phyloP scores from a whole-genome alignment of 2,329 filamentous ascomycete genomes.

The Botrytis byssoidea region DNA sequence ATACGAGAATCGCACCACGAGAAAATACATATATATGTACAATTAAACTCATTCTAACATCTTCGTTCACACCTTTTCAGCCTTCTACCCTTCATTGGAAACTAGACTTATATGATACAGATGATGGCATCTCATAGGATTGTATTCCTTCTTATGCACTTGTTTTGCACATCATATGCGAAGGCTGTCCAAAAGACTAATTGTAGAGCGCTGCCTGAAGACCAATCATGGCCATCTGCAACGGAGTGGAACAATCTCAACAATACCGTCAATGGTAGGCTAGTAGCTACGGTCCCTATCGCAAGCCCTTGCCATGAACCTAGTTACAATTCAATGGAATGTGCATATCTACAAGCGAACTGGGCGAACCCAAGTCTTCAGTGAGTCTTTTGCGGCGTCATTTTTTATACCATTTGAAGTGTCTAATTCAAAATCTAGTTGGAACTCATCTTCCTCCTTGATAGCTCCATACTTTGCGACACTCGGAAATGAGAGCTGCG shows the following conservation, averaged over 20 bases:
- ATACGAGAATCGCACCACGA: not conserved
- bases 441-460: conserved; percentile 10
- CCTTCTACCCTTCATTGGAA: not conserved
- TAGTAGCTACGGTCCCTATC: conserved; percentile 26
- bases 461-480: conserved; percentile 43
- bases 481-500: conserved; percentile 36
- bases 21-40: not conserved
- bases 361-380: conserved; percentile 23
- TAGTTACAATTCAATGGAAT: conserved; percentile 21
- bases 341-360: conserved; percentile 20
- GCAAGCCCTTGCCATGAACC: conserved; percentile 25
- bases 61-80: not conserved
- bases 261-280: conserved; percentile 23
- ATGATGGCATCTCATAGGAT: not conserved
- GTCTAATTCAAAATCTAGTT: not conserved
- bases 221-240: conserved; percentile 25
- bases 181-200: not conserved
- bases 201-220: conserved; percentile 24
- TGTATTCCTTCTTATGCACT: not conserved
- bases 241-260: conserved; percentile 27
- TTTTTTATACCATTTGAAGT: not conserved
- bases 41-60: not conserved
- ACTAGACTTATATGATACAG: not conserved
- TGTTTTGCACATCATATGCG: not conserved
- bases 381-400: not conserved